phyloP scores from a whole-genome alignment of 2,329 filamentous ascomycete species.

The Orbilia brochopaga region DNA sequence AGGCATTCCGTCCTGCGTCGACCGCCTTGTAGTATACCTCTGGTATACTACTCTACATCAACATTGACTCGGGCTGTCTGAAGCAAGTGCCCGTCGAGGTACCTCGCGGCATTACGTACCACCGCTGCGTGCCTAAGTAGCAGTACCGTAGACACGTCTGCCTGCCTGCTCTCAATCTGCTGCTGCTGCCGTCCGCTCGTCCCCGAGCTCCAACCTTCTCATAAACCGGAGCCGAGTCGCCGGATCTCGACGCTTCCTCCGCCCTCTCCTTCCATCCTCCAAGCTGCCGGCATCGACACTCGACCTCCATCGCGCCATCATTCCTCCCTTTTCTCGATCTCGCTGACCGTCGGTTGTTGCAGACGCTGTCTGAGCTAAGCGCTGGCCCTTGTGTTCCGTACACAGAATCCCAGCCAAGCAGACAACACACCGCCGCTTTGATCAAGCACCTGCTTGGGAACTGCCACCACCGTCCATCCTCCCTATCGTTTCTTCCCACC shows the following conservation, averaged over 20 bases:
- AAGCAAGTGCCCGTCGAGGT: background rate
- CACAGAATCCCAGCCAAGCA: background rate
- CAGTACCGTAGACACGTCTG: background rate
- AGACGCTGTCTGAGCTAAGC: slow-evolving; percentile 5
- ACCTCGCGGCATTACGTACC: background rate
- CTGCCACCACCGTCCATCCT: background rate
- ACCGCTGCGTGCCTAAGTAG: background rate
- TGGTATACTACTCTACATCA: too few relatives aligned
- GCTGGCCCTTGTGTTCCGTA: background rate
- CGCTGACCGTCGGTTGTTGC: background rate
- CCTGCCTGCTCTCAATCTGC: background rate
- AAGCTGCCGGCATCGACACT: slow-evolving; percentile 10
- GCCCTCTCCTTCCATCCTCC: background rate
- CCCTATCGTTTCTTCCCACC: slow-evolving; percentile 14
- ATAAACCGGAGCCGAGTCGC: slow-evolving; percentile 16
- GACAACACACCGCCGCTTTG: slow-evolving; percentile 2
- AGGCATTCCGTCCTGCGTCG: background rate
- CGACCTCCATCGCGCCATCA: slow-evolving; percentile 66
- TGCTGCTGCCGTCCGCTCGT: background rate
- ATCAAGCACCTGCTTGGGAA: too few relatives aligned
- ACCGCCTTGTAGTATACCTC: background rate
- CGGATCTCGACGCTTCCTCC: slow-evolving; percentile 12
- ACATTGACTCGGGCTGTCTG: too few relatives aligned
- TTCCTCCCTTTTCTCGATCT: slow-evolving; percentile 57
- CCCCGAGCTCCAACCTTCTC: slow-evolving; percentile 20